phyloP scores from a whole-genome alignment of 78 protist genomes.

The Guillardia theta region DNA sequence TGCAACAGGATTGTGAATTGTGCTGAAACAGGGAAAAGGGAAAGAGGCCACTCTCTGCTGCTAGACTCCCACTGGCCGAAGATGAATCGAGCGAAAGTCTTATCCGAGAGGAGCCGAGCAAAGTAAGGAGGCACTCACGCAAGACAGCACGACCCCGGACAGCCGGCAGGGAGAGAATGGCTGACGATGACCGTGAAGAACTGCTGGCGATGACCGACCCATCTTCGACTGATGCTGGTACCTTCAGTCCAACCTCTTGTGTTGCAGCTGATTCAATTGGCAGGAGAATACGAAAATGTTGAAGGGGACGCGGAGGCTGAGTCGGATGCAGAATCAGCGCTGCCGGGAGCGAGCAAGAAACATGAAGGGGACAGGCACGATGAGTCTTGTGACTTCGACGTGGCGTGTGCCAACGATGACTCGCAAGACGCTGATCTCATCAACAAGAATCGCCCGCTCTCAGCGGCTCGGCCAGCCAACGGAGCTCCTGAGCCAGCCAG shows the following conservation, averaged over 20 bases:
- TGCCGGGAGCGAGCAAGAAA: background rate
- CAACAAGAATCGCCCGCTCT: background rate
- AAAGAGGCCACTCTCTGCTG: background rate
- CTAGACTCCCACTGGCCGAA: background rate
- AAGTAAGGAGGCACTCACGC: background rate
- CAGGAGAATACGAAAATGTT: background rate
- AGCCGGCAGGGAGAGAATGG: background rate
- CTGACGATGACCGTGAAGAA: background rate
- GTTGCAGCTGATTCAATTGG: no score
- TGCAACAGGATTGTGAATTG: no score
- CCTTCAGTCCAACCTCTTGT: no score
- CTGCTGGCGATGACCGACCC: constrained; percentile 28
- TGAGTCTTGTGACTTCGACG: background rate
- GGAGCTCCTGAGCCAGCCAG: no score
- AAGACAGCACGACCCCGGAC: constrained; percentile 28
- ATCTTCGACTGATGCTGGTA: background rate
- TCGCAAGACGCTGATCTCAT: background rate
- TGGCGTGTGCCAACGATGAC: background rate
- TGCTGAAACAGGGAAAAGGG: background rate
- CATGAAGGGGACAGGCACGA: background rate
- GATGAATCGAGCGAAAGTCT: background rate
- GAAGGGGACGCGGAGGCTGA: background rate
- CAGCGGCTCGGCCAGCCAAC: background rate
- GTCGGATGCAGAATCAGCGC: background rate
- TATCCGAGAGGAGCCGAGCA: background rate